Evolutionary conservation across 208 protist species (phyloP).

Genomic region (Wallacemonas sp.): DNA sequence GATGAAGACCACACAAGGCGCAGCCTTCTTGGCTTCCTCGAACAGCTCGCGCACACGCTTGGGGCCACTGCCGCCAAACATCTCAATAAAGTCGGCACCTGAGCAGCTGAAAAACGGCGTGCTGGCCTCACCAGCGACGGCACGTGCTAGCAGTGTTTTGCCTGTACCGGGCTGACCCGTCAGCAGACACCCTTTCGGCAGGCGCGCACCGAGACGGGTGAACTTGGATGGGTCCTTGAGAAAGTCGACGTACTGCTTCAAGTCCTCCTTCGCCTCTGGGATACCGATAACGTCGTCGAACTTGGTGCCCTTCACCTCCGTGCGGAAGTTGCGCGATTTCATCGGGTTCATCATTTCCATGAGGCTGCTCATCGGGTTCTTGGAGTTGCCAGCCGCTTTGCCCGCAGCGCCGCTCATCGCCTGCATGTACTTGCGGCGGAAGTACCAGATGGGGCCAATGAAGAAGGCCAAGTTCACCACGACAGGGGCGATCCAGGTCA

Average conservation of each 20-base stretch:
- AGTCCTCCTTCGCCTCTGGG: slow-evolving; percentile 97
- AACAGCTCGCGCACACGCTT: slow-evolving; percentile 97
- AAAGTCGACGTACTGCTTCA: slow-evolving; percentile 98
- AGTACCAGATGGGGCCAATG: slow-evolving; percentile 87
- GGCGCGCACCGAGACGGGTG: slow-evolving; percentile 94
- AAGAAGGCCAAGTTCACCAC: slow-evolving; percentile 87
- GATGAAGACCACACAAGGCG: slow-evolving; percentile 98
- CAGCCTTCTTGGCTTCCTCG: slow-evolving; percentile 91
- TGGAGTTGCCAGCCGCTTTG: slow-evolving; percentile 17
- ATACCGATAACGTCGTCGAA: slow-evolving; percentile 97
- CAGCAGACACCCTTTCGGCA: slow-evolving; percentile 96
- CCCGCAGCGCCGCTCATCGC: slow-evolving; percentile 48
- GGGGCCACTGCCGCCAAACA: slow-evolving; percentile 96
- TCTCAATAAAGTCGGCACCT: slow-evolving; percentile 98
- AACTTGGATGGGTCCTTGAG: slow-evolving; percentile 97
- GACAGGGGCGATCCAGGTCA: slow-evolving; percentile 79
- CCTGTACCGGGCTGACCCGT: slow-evolving; percentile 97
- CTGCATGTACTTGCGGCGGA: slow-evolving; percentile 84
- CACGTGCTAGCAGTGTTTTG: slow-evolving; percentile 97
- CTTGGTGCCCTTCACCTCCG: slow-evolving; percentile 84
- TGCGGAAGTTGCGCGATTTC: slow-evolving; percentile 85
- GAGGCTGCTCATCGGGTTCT: slow-evolving; percentile 59
- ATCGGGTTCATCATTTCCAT: slow-evolving; percentile 96
- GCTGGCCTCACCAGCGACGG: slow-evolving; percentile 95
- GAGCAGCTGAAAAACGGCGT: slow-evolving; percentile 95